Evolutionary conservation across 306 rosid genomes (phyloP).

Genomic region (Hippophae rhamnoides): DNA sequence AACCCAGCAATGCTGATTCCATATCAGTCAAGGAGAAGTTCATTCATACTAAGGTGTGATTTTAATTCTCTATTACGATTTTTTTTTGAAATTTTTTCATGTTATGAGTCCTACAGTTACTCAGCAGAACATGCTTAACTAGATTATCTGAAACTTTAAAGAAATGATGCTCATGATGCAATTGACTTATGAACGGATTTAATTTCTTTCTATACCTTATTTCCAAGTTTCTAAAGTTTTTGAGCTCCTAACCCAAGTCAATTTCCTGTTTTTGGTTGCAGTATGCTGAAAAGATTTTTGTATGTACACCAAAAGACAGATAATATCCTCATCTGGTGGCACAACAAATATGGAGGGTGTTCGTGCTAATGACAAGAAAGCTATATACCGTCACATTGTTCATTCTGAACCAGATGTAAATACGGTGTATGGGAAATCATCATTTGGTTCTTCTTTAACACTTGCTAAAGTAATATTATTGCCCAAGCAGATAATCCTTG

Average conservation of each 20-base stretch:
- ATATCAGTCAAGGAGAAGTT: too few relatives aligned
- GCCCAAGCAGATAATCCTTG: conserved; percentile 64
- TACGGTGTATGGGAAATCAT: conserved; percentile 52
- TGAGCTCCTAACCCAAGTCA: too few relatives aligned
- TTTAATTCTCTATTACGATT: too few relatives aligned
- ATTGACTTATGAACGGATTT: too few relatives aligned
- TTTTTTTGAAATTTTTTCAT: background rate
- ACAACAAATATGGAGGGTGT: conserved; percentile 86
- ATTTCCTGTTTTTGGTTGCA: conserved; percentile 39
- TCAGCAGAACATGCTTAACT: background rate
- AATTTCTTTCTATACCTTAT: too few relatives aligned
- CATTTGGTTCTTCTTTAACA: conserved; percentile 56
- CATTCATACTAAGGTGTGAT: too few relatives aligned
- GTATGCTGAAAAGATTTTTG: conserved; percentile 93
- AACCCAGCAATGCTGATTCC: too few relatives aligned
- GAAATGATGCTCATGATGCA: conserved; percentile 7
- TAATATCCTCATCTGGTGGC: conserved; percentile 62
- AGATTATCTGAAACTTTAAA: background rate
- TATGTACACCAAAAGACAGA: conserved; percentile 67
- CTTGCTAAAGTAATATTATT: conserved; percentile 87
- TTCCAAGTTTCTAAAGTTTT: too few relatives aligned
- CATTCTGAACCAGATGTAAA: conserved; percentile 75
- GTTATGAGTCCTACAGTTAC: background rate
- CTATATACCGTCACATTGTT: conserved; percentile 82
- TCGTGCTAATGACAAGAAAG: conserved; percentile 88